Evolutionary conservation across 768 basidiomycete genomes (phyloP).

Genomic region (Boletus sensibilis): DNA sequence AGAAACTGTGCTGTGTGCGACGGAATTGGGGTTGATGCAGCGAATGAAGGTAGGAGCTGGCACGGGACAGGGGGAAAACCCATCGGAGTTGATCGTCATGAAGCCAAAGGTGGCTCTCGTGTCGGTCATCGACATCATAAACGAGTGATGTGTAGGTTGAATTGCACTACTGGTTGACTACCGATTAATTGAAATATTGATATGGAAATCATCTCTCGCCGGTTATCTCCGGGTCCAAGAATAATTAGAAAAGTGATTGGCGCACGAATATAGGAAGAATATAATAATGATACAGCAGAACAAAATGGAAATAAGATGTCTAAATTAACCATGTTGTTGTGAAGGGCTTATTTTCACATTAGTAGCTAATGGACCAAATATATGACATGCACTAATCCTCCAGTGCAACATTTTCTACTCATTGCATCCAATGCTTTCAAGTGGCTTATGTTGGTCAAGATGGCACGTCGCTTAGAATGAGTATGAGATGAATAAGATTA

Average conservation of each 20-base stretch:
- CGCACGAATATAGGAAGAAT: neutral
- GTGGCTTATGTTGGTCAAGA: too few species aligned
- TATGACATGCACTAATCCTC: neutral
- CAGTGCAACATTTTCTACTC: neutral
- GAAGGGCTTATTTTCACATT: neutral
- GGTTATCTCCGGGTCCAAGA: too few species aligned
- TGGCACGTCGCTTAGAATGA: neutral
- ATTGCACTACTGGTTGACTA: neutral
- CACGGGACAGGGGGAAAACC: slow-evolving; percentile 9
- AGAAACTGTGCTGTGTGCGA: slow-evolving; percentile 32
- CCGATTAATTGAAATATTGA: too few species aligned
- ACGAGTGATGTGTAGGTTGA: slow-evolving; percentile 1
- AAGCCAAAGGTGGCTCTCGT: slow-evolving; percentile 37
- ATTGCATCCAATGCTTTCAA: neutral
- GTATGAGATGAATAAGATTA: slow-evolving; percentile 7
- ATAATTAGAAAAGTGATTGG: slow-evolving; percentile 33
- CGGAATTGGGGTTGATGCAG: slow-evolving; percentile 33
- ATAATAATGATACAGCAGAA: too few species aligned
- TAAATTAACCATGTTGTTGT: slow-evolving; percentile 21
- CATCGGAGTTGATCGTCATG: slow-evolving; percentile 25
- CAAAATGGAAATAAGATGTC: too few species aligned
- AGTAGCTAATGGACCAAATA: neutral
- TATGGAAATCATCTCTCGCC: too few species aligned
- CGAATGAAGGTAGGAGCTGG: slow-evolving; percentile 13
- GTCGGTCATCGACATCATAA: slow-evolving; percentile 27